phyloP scores from a whole-genome alignment of 306 rosid genomes.

The Neltuma alba region DNA sequence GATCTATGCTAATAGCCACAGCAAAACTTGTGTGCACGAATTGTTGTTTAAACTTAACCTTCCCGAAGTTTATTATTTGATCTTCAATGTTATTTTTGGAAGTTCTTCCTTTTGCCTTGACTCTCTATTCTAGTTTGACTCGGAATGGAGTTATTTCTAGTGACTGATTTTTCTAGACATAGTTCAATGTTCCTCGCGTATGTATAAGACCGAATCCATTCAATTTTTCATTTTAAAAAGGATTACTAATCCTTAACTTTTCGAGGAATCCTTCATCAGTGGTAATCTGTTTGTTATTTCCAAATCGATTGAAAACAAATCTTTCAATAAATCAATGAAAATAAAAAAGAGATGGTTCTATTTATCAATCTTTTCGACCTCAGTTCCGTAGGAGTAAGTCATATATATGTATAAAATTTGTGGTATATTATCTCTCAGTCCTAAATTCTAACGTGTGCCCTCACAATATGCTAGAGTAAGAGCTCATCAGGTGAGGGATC shows the following conservation, averaged over 20 bases:
- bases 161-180: not conserved
- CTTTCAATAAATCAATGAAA: too few species aligned
- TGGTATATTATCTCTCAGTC: slow-evolving; percentile 15
- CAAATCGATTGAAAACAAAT: too few species aligned
- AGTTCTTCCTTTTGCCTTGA: too few species aligned
- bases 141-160: slow-evolving; percentile 10
- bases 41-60: not conserved
- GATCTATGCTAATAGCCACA: not conserved
- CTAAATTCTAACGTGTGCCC: slow-evolving; percentile 27
- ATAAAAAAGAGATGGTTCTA: too few species aligned
- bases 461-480: slow-evolving; percentile 57
- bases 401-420: not conserved
- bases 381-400: too few species aligned
- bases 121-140: not conserved
- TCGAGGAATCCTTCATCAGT: not conserved
- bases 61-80: not conserved
- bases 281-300: not conserved
- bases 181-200: not conserved
- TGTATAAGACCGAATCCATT: not conserved
- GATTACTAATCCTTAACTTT: not conserved
- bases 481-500: slow-evolving; percentile 64
- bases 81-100: not conserved
- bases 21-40: not conserved
- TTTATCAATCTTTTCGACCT: too few species aligned
- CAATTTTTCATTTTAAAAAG: too few species aligned